phyloP scores from a whole-genome alignment of 371 early-diverging fungal species.

The Apophysomyces trapeziformis region DNA sequence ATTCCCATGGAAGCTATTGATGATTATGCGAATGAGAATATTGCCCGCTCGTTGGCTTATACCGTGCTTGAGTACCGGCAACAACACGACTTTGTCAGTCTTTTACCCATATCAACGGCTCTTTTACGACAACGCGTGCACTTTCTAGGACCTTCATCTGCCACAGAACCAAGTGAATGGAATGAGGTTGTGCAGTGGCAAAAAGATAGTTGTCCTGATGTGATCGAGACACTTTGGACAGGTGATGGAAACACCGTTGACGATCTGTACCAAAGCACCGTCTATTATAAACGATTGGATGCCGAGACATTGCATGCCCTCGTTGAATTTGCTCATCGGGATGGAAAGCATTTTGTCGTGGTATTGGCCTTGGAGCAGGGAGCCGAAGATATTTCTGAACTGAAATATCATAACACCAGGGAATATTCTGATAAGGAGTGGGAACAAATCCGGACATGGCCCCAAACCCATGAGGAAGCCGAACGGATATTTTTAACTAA shows the following conservation, averaged over 20 bases:
- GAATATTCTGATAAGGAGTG: conserved; percentile 42
- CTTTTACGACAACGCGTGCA: conserved; percentile 42
- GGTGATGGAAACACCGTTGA: conserved; percentile 23
- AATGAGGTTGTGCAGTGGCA: conserved; percentile 47
- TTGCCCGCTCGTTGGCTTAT: conserved; percentile 52
- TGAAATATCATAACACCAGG: conserved; percentile 53
- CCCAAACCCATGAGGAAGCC: conserved; percentile 37
- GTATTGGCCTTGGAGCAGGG: conserved; percentile 35
- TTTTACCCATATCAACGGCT: conserved; percentile 41
- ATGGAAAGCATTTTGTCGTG: conserved; percentile 38
- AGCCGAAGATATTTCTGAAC: conserved; percentile 38
- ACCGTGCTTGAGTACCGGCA: conserved; percentile 44
- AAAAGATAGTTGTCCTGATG: conserved; percentile 35
- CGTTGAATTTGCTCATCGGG: conserved; percentile 37
- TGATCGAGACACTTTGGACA: conserved; percentile 39
- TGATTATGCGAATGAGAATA: conserved; percentile 52
- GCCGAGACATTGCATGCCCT: conserved; percentile 44
- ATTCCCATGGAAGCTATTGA: conserved; percentile 54
- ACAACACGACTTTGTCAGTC: conserved; percentile 30
- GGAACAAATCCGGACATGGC: conserved; percentile 43
- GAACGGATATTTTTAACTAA: conserved; percentile 42
- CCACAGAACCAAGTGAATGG: conserved; percentile 30
- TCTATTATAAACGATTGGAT: conserved; percentile 53
- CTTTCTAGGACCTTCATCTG: conserved; percentile 22
- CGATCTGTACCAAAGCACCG: conserved; percentile 35